These are phyloP conservation scores for Cladosporium austrohemisphaericum DNA, from an alignment of 2,329 filamentous ascomycete species.

Conservation along the genomic window DNA sequence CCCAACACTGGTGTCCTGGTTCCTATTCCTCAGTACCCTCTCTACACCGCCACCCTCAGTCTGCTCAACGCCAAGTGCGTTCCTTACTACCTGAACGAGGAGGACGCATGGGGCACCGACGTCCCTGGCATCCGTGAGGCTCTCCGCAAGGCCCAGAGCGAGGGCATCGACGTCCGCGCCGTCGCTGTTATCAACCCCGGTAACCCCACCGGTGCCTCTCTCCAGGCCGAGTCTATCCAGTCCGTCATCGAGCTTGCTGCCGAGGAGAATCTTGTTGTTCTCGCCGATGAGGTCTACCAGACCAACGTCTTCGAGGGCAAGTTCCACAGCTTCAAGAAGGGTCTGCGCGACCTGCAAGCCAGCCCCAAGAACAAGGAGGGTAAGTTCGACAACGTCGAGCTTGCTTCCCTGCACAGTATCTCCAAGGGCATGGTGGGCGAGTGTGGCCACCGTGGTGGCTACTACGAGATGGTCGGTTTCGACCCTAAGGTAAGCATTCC, in stretches of 20 bases:
- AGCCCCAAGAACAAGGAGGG: conserved; percentile 57
- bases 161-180: conserved; percentile 82
- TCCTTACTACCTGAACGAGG: conserved; percentile 90
- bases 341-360: conserved; percentile 75
- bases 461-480: conserved; percentile 94
- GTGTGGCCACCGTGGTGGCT: conserved; percentile 94
- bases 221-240: conserved; percentile 74
- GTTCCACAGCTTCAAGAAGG: conserved; percentile 94
- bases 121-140: conserved; percentile 70
- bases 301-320: conserved; percentile 95
- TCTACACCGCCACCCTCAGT: conserved; percentile 90
- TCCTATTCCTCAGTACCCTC: conserved; percentile 94
- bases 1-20: conserved; percentile 80
- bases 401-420: conserved; percentile 86
- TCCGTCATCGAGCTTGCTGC: conserved; percentile 83
- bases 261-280: conserved; percentile 78
- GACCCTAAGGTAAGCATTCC: conserved; percentile 45
- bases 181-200: conserved; percentile 98
- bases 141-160: conserved; percentile 67
- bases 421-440: conserved; percentile 99
- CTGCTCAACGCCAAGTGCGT: conserved; percentile 82
- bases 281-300: conserved; percentile 98
- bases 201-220: conserved; percentile 89
- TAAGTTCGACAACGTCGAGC: conserved; percentile 79
- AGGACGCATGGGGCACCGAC: conserved; percentile 82